phyloP scores from a whole-genome alignment of 148 eudicot genomes.

The Rhododendron ferrugineum region DNA sequence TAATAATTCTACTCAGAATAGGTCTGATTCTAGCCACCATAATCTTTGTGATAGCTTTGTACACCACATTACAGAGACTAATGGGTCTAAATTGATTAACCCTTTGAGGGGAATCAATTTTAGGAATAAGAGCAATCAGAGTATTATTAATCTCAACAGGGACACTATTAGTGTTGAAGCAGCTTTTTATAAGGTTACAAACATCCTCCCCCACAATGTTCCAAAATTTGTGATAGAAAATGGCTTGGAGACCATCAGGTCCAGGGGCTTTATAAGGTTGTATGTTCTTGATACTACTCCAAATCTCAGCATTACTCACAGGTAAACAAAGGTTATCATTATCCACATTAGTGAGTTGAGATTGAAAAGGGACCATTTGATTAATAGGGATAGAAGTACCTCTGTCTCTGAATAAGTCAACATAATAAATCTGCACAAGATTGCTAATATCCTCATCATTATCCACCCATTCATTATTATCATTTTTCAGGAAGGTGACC shows the following conservation, averaged over 20 bases:
- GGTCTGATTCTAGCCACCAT: not conserved
- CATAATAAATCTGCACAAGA: not conserved
- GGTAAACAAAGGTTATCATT: not conserved
- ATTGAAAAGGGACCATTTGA: not conserved
- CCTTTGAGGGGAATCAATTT: not conserved
- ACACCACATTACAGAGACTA: not conserved
- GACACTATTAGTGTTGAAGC: not conserved
- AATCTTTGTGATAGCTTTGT: not conserved
- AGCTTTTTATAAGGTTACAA: fast-evolving
- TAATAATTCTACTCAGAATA: not conserved
- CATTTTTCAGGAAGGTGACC: fast-evolving
- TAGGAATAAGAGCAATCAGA: not conserved
- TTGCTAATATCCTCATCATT: not conserved
- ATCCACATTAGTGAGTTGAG: too few species aligned
- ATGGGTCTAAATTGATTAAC: not conserved
- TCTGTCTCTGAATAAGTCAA: not conserved
- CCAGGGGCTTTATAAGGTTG: not conserved
- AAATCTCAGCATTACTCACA: not conserved
- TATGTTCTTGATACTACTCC: not conserved
- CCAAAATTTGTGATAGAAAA: not conserved
- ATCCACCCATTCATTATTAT: not conserved
- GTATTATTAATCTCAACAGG: not conserved
- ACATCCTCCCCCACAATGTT: not conserved
- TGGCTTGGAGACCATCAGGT: not conserved
- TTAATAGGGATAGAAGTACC: too few species aligned